Conservation (phyloP, 1,284 basidiomycete genomes). For the Cryptococcus maquisensis region DNA sequence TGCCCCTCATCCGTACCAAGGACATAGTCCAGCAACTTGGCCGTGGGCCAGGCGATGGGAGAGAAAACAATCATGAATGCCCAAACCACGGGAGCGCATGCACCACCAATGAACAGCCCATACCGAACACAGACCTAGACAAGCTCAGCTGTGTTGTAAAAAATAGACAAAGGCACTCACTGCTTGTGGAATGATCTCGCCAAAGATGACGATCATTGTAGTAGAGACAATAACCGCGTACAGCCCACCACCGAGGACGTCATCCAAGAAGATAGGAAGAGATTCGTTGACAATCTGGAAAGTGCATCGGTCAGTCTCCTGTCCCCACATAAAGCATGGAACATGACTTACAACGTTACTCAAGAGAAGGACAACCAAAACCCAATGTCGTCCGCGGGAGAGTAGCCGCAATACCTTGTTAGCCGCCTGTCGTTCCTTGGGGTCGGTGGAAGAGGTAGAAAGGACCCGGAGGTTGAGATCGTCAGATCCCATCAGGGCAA, state of each 20-base stretch:
- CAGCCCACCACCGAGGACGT: constrained; percentile 77
- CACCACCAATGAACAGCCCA: constrained; percentile 85
- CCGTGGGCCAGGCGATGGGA: constrained; percentile 82
- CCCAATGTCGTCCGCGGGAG: constrained; percentile 83
- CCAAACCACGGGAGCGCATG: constrained; percentile 74
- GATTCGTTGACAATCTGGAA: constrained; percentile 79
- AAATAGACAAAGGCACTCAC: constrained; percentile 31
- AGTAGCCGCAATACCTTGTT: constrained; percentile 73
- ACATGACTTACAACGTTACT: constrained; percentile 68
- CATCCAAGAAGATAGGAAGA: constrained; percentile 83
- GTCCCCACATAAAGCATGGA: background rate
- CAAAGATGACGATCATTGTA: constrained; percentile 65
- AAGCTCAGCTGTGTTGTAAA: background rate
- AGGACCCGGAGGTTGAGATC: constrained; percentile 86
- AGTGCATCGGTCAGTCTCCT: background rate
- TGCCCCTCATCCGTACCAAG: constrained; percentile 65
- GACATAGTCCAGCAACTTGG: constrained; percentile 74
- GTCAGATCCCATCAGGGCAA: constrained; percentile 92
- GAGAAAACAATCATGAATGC: constrained; percentile 66
- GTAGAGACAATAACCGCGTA: constrained; percentile 78
- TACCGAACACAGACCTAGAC: constrained; percentile 77
- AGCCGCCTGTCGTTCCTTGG: constrained; percentile 63
- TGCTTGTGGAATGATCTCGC: constrained; percentile 77
- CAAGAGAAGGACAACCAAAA: constrained; percentile 79
- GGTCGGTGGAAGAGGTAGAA: constrained; percentile 70